Percentiles rank a stretch among this genome's conserved stretches.
These are phyloP conservation scores for Colletotrichum cuscutae DNA, from an alignment of 2,329 filamentous ascomycete genomes.

Conservation along the genomic window DNA sequence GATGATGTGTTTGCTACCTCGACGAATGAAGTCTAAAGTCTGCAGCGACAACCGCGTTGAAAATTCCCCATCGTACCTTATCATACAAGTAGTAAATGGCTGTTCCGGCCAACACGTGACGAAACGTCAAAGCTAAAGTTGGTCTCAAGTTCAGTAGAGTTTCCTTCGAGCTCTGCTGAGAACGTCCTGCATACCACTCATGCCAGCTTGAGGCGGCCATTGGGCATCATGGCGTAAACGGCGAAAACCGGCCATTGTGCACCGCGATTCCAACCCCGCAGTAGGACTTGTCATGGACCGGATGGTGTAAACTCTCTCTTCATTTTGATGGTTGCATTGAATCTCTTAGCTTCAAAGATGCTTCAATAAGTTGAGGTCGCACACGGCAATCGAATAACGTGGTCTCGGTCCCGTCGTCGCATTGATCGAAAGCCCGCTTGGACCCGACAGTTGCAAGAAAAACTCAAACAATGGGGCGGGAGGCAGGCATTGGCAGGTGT, in stretches of 20 bases:
- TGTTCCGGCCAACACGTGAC: constrained; percentile 22
- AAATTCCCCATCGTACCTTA: neutral
- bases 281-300: neutral
- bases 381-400: neutral
- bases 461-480: constrained; percentile 2
- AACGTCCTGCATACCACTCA: constrained; percentile 18
- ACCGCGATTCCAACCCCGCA: neutral
- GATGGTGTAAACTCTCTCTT: neutral
- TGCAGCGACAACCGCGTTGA: neutral
- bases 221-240: constrained; percentile 15
- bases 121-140: constrained; percentile 26
- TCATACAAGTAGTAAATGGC: neutral
- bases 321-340: neutral
- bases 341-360: no score
- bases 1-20: neutral
- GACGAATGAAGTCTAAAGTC: neutral
- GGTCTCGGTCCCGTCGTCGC: neutral
- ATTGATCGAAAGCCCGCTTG: constrained; percentile 20
- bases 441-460: constrained; percentile 9
- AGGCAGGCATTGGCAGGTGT: neutral
- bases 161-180: constrained; percentile 5
- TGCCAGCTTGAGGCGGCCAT: neutral
- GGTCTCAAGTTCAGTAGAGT: constrained; percentile 24
- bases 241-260: neutral
- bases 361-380: neutral